These are phyloP conservation scores for Naegleria gruberi DNA, from an alignment of 208 protist genomes.

Conservation along the genomic window DNA sequence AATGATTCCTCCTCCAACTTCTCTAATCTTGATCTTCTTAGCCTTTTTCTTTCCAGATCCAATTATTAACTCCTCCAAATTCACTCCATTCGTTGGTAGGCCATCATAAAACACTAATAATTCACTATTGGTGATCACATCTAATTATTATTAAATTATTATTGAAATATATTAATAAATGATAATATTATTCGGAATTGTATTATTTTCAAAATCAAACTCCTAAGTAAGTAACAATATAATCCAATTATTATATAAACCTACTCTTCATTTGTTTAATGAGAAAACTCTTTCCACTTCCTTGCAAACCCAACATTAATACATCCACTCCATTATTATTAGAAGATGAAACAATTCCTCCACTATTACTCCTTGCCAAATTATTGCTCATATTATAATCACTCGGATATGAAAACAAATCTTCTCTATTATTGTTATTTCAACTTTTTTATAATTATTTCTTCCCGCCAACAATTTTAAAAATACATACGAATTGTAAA, in stretches of 20 bases:
- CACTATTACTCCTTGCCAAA: too few relatives aligned
- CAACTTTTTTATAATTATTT: too few relatives aligned
- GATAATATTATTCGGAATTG: too few relatives aligned
- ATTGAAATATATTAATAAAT: too few relatives aligned
- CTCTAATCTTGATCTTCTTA: background rate
- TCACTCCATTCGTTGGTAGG: background rate
- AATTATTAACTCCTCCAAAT: background rate
- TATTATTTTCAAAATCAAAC: too few relatives aligned
- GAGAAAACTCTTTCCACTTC: background rate
- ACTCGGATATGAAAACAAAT: too few relatives aligned
- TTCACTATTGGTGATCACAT: background rate
- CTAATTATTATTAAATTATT: too few relatives aligned
- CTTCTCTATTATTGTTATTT: too few relatives aligned
- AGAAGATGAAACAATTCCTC: background rate
- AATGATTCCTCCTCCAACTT: background rate
- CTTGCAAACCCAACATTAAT: background rate
- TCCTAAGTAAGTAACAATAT: background rate
- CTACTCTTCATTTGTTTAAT: conserved; percentile 19
- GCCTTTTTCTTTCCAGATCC: background rate
- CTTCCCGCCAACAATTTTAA: too few relatives aligned
- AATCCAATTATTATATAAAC: background rate
- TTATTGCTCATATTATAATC: too few relatives aligned
- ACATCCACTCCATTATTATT: background rate
- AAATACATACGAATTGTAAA: too few relatives aligned
- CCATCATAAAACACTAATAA: background rate